Evolutionary conservation across 2,329 filamentous ascomycete species (phyloP).

Genomic region (Phyllosticta ampelicida): DNA sequence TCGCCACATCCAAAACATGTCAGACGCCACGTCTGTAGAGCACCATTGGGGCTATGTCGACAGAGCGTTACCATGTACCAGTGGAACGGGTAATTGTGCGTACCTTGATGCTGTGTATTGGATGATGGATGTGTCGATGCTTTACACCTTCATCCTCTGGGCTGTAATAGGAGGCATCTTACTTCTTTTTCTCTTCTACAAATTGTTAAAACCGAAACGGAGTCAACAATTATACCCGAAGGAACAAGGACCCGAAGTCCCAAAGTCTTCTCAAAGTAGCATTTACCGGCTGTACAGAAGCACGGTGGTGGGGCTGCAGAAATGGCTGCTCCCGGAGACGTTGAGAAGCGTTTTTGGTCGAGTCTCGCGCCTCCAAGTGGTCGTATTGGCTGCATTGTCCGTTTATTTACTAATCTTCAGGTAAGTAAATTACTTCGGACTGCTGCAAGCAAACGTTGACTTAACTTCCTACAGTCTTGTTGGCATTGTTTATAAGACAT

Average conservation of each 20-base stretch:
- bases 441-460: not conserved
- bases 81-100: conserved; percentile 46
- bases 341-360: conserved; percentile 51
- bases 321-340: conserved; percentile 51
- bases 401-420: conserved; percentile 57
- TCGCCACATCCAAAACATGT: conserved; percentile 39
- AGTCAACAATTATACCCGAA: conserved; percentile 7
- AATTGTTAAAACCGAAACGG: conserved; percentile 19
- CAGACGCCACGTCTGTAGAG: conserved; percentile 28
- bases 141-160: conserved; percentile 49
- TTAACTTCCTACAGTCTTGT: conserved; percentile 34
- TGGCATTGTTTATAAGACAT: conserved; percentile 56
- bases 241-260: conserved; percentile 16
- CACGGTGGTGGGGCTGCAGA: conserved; percentile 33
- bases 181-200: conserved; percentile 32
- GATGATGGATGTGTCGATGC: conserved; percentile 43
- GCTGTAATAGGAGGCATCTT: conserved; percentile 40
- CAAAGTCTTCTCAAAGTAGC: conserved; percentile 13
- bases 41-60: conserved; percentile 48
- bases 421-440: conserved; percentile 22
- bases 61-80: conserved; percentile 46
- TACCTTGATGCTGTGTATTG: conserved; percentile 48
- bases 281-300: conserved; percentile 24
- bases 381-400: conserved; percentile 46
- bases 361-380: conserved; percentile 57